Base-by-base conservation (phyloP, 306 rosid genomes). In the Calophaca sinica region DNA sequence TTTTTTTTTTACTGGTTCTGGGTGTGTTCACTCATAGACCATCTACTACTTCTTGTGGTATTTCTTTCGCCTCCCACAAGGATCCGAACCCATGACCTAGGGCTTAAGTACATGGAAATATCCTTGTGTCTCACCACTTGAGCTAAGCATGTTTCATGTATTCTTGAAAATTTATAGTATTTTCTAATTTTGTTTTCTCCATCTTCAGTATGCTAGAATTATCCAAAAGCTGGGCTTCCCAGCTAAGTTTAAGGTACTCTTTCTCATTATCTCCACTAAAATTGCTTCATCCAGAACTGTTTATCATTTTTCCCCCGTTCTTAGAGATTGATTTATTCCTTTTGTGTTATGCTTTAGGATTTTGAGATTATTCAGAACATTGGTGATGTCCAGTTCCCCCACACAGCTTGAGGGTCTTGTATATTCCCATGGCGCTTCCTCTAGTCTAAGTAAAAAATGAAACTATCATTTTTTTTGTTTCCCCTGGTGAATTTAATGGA, bases 321-420 rank as follows among this genome's bases (percentile, higher is more conserved):
- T 49, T 72, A 38, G 28, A 55, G 9, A 10, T 51, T 62, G 33
- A 70, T 76, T 58, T 14, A 29, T 72, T 44, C 38, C 62, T 28
- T 68, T 44, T 67, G 5, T 15, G 26, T 78, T 20, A 6, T 83
- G 79, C 59, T 45, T 35, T 41, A 83, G 86, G 86, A 83, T 83
- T 90, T 93, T 62, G 90, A 93, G 81, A 90, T 93, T 85, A 90
- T 93, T 85, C 96, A 93, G 83, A 90, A 93, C 61, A 93, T 90
- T 39, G 94, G 94, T 72, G 96, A 93, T 70, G 96, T 90, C 51
- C 89, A 93, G 83, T 93, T 93, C 69, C 96, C 96, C 98, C 75
- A 93, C 89, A 52, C 83, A 96, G 80, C 96, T 93, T 4, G 98
- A 93, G 84, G 96, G 93, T 55, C 90, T 93, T 72, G 88, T 88